phyloP scores from a whole-genome alignment of 2,329 filamentous ascomycete genomes.

The Plectosphaerella cucumerina region DNA sequence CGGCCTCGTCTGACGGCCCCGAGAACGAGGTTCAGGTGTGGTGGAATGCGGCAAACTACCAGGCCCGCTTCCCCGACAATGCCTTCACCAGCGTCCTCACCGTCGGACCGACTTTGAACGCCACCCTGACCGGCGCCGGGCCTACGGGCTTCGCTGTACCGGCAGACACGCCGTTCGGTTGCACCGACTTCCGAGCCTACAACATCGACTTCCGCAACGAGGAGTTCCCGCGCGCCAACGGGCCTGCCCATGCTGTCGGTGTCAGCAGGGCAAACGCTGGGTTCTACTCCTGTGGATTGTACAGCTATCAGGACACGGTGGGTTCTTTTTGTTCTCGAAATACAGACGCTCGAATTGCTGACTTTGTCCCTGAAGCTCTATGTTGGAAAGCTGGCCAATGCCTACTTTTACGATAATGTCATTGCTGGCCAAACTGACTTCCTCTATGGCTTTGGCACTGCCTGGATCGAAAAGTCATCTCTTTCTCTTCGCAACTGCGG shows the following conservation, averaged over 20 bases:
- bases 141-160: conserved; percentile 59
- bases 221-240: conserved; percentile 43
- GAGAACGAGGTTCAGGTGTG: conserved; percentile 50
- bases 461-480: conserved; percentile 51
- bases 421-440: conserved; percentile 66
- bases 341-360: background rate
- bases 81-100: conserved; percentile 59
- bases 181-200: conserved; percentile 59
- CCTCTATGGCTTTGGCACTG: conserved; percentile 64
- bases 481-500: conserved; percentile 57
- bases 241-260: conserved; percentile 56
- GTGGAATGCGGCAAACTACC: conserved; percentile 53
- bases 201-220: conserved; percentile 64
- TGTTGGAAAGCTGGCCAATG: conserved; percentile 61
- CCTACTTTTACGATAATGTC: conserved; percentile 57
- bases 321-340: conserved; percentile 18
- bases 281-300: conserved; percentile 64
- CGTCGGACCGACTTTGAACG: conserved; percentile 59
- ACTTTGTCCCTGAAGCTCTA: conserved; percentile 45
- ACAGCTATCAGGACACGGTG: conserved; percentile 65
- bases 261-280: conserved; percentile 61
- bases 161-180: conserved; percentile 58
- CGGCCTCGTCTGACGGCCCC: conserved; percentile 29
- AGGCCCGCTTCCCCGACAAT: conserved; percentile 47
- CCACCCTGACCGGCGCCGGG: conserved; percentile 57